Evolutionary conservation across 31 red algal genomes (phyloP).

Genomic region (Endocladia muricata): DNA sequence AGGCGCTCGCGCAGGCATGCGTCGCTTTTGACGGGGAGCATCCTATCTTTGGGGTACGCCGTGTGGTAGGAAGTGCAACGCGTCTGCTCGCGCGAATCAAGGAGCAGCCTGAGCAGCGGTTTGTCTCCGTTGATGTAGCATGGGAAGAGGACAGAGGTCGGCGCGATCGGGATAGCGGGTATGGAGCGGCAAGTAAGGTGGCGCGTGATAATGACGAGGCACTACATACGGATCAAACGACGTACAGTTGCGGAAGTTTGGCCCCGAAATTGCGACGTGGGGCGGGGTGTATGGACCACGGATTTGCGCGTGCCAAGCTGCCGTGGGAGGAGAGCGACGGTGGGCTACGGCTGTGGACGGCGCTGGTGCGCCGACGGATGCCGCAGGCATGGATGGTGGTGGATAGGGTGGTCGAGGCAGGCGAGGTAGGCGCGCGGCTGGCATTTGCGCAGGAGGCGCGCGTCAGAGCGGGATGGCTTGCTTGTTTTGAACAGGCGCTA

Average conservation of each 20-base stretch:
- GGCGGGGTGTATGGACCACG: conserved; percentile 81
- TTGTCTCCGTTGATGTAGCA: too few relatives aligned
- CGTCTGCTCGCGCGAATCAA: conserved; percentile 32
- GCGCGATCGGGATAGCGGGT: conserved; percentile 36
- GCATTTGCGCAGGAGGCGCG: conserved; percentile 2
- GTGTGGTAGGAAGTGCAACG: conserved; percentile 21
- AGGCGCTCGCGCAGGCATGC: conserved; percentile 55
- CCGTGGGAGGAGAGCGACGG: conserved; percentile 82
- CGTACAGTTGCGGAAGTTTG: conserved; percentile 93
- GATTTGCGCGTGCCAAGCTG: conserved; percentile 44
- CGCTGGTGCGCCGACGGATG: conserved; percentile 16
- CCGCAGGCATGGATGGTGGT: not conserved
- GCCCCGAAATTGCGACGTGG: conserved; percentile 89
- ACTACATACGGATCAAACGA: conserved; percentile 79
- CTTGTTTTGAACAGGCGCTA: conserved; percentile 10
- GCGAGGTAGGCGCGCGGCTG: not conserved
- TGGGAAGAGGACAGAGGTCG: not conserved
- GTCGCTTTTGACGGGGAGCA: conserved; percentile 39
- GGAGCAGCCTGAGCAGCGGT: conserved; percentile 33
- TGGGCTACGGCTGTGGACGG: conserved; percentile 59
- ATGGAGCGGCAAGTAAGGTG: conserved; percentile 58
- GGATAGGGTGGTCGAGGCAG: conserved; percentile 18
- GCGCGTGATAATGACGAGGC: conserved; percentile 76
- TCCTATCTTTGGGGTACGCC: conserved; percentile 15
- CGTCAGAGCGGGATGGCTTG: conserved; percentile 15